phyloP scores from a whole-genome alignment of 2,329 filamentous ascomycete species.

The Hypoxylon sp. region DNA sequence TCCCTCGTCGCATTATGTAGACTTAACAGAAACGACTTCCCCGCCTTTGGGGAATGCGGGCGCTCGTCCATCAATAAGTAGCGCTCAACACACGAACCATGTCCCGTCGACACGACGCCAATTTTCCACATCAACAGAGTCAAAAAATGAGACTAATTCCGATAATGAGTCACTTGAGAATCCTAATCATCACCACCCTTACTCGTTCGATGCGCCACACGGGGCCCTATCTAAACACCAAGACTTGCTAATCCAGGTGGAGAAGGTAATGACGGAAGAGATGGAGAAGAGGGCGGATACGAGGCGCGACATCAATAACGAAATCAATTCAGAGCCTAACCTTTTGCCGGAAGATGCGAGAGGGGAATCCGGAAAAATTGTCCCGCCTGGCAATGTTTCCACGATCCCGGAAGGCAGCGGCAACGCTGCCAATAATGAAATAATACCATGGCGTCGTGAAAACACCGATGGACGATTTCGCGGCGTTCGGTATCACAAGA shows the following conservation, averaged over 20 bases:
- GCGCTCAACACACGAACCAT: slow-evolving; percentile 21
- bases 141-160: not conserved
- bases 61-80: slow-evolving; percentile 42
- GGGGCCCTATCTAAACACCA: no score
- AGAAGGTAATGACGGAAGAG: no score
- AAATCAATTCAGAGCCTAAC: no score
- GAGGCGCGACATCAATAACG: no score
- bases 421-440: not conserved
- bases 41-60: slow-evolving; percentile 28
- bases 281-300: no score
- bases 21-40: slow-evolving; percentile 25
- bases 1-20: slow-evolving; percentile 41
- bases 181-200: no score
- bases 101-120: slow-evolving; percentile 50
- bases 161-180: not conserved
- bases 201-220: no score
- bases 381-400: not conserved
- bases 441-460: not conserved
- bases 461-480: not conserved
- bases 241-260: no score
- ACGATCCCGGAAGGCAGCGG: not conserved
- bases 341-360: no score
- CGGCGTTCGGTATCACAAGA: not conserved
- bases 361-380: no score
- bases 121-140: slow-evolving; percentile 21